These are phyloP conservation scores for Pelargonium citronellum DNA, from an alignment of 441 rosid genomes.

Conservation along the genomic window DNA sequence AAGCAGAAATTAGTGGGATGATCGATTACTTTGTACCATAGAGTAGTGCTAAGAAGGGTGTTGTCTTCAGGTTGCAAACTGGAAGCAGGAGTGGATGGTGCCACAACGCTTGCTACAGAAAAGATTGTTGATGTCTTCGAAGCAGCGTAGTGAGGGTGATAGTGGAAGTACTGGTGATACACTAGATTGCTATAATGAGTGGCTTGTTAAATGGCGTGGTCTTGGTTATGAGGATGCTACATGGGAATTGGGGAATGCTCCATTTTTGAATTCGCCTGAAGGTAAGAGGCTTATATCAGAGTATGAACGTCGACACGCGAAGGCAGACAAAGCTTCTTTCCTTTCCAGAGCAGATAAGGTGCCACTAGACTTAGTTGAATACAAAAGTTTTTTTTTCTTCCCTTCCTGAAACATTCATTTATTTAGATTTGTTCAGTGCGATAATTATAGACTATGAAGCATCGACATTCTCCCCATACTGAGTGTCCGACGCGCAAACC, in stretches of 20 bases:
- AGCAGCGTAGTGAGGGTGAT: slow-evolving; percentile 21
- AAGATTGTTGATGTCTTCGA: slow-evolving; percentile 25
- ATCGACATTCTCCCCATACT: too few relatives aligned
- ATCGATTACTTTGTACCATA: slow-evolving; percentile 6
- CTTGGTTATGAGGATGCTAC: slow-evolving; percentile 57
- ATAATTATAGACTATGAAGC: too few relatives aligned
- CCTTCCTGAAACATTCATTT: too few relatives aligned
- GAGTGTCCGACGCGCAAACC: too few relatives aligned
- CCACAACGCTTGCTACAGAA: slow-evolving; percentile 52
- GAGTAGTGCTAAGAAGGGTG: neutral
- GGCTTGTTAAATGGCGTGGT: slow-evolving; percentile 67
- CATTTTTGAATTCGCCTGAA: slow-evolving; percentile 34
- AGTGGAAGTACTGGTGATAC: slow-evolving; percentile 9
- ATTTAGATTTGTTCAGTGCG: too few relatives aligned
- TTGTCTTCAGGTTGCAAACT: slow-evolving; percentile 31
- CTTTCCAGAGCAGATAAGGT: slow-evolving; percentile 32
- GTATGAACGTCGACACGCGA: slow-evolving; percentile 38
- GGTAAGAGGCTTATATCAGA: slow-evolving; percentile 36
- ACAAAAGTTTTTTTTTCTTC: too few relatives aligned
- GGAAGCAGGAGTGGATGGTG: slow-evolving; percentile 44
- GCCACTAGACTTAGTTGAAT: neutral
- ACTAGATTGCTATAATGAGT: slow-evolving; percentile 31
- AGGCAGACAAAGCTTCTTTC: slow-evolving; percentile 26
- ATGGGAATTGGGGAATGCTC: slow-evolving; percentile 52
- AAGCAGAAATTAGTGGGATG: neutral